Evolutionary conservation across 2,329 filamentous ascomycete species (phyloP).

Genomic region (Arthroderma sp.): DNA sequence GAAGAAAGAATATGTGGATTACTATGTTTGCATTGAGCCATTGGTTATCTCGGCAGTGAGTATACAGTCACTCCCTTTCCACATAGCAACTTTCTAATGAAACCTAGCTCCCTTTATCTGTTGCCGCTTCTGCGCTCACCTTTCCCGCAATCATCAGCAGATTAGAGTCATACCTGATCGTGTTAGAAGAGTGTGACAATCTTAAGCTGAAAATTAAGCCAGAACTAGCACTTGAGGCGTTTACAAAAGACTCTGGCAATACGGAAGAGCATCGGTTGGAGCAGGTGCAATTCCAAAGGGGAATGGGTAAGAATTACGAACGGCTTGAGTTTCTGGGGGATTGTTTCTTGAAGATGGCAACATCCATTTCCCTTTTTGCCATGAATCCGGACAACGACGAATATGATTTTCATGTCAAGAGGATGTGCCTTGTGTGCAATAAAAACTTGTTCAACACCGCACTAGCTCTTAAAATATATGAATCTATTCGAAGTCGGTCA

Average conservation of each 20-base stretch:
- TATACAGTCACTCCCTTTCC: constrained; percentile 15
- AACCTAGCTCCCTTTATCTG: constrained; percentile 48
- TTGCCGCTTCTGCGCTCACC: constrained; percentile 60
- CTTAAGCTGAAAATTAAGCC: constrained; percentile 53
- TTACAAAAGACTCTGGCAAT: constrained; percentile 87
- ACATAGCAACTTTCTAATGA: not conserved
- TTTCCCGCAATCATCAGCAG: constrained; percentile 78
- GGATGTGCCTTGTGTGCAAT: constrained; percentile 88
- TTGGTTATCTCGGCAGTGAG: constrained; percentile 62
- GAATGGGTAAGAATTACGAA: constrained; percentile 93
- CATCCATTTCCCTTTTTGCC: constrained; percentile 73
- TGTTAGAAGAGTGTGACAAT: constrained; percentile 56
- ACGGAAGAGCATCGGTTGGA: constrained; percentile 56
- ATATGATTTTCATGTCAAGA: constrained; percentile 74
- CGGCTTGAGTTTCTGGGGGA: constrained; percentile 88
- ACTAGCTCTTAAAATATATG: constrained; percentile 48
- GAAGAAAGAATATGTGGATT: constrained; percentile 34
- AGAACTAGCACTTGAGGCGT: constrained; percentile 65
- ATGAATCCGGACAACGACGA: constrained; percentile 66
- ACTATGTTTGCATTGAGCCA: constrained; percentile 64
- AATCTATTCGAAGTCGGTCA: constrained; percentile 68
- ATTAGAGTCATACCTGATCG: constrained; percentile 68
- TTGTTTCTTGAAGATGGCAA: constrained; percentile 89
- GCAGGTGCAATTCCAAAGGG: constrained; percentile 60
- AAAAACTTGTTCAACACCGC: constrained; percentile 74